Conservation (phyloP, 2,329 filamentous ascomycete genomes). For the Hirsutella thompsonii region DNA sequence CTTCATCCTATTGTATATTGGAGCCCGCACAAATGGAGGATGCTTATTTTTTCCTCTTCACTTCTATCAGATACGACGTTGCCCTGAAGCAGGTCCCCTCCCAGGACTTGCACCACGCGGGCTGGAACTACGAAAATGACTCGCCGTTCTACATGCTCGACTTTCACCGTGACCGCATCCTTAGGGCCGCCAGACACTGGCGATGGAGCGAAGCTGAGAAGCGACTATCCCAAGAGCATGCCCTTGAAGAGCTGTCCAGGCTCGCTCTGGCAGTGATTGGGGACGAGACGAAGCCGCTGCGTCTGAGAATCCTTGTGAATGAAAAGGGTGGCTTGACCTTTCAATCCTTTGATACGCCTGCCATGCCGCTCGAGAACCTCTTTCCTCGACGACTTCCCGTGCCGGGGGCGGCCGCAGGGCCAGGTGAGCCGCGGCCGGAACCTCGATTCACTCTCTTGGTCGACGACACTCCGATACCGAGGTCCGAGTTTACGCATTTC, state of each 20-base stretch:
- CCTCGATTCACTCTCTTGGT: slow-evolving; percentile 29
- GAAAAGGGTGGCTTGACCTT: slow-evolving; percentile 32
- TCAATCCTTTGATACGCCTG: slow-evolving; percentile 21
- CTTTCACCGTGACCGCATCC: slow-evolving; percentile 65
- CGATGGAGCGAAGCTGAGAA: slow-evolving; percentile 34
- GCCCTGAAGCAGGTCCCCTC: slow-evolving; percentile 32
- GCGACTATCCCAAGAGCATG: slow-evolving; percentile 29
- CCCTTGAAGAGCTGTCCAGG: slow-evolving; percentile 26
- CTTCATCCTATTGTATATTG: no score
- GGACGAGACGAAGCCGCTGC: slow-evolving; percentile 21
- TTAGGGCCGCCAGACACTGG: slow-evolving; percentile 48
- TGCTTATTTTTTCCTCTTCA: slow-evolving; percentile 47
- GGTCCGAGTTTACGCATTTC: slow-evolving; percentile 61
- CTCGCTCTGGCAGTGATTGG: slow-evolving; percentile 22
- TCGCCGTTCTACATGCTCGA: slow-evolving; percentile 69
- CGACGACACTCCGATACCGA: slow-evolving; percentile 25
- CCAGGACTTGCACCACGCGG: slow-evolving; percentile 24
- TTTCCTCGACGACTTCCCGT: slow-evolving; percentile 43
- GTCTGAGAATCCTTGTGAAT: slow-evolving; percentile 43
- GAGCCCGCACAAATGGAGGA: no score
- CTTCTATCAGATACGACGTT: slow-evolving; percentile 60
- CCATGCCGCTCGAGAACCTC: slow-evolving; percentile 35
- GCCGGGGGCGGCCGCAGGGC: slow-evolving; percentile 16
- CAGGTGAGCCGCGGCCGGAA: slow-evolving; percentile 12
- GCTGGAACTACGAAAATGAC: slow-evolving; percentile 36